Evolutionary conservation across 164 flowering plant genomes (phyloP).

Genomic region (Liriodendron chinense): DNA sequence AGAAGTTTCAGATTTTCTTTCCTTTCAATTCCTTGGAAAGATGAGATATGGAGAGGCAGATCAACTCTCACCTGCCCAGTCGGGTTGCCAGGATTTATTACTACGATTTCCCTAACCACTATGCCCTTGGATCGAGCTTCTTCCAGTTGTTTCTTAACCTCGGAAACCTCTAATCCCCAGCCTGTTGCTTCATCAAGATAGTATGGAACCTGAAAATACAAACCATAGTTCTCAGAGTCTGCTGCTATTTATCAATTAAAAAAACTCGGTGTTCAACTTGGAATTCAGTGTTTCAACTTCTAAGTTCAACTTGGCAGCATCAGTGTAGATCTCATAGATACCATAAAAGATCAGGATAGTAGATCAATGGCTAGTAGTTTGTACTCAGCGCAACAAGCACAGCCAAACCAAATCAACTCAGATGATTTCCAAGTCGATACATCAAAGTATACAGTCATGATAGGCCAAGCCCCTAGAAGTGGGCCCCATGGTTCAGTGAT

Average conservation of each 20-base stretch:
- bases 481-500: background rate
- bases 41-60: background rate
- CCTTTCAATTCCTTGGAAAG: background rate
- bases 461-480: background rate
- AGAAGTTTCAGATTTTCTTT: background rate
- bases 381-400: no score
- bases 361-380: no score
- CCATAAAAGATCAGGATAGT: no score
- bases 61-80: conserved; percentile 80
- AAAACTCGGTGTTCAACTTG: background rate
- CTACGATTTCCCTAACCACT: conserved; percentile 82
- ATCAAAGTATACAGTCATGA: background rate
- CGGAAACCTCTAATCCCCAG: conserved; percentile 92
- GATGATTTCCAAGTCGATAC: no score
- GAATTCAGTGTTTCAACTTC: background rate
- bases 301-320: no score
- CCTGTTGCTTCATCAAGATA: conserved; percentile 91
- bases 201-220: conserved; percentile 77
- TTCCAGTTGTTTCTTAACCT: conserved; percentile 78
- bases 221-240: background rate
- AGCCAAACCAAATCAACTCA: no score
- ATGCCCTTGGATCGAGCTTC: conserved; percentile 73
- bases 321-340: no score
- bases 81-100: conserved; percentile 98
- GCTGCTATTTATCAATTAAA: background rate